These are phyloP conservation scores for Hymenoscyphus fructigenus DNA, from an alignment of 2,329 filamentous ascomycete genomes.

Conservation along the genomic window DNA sequence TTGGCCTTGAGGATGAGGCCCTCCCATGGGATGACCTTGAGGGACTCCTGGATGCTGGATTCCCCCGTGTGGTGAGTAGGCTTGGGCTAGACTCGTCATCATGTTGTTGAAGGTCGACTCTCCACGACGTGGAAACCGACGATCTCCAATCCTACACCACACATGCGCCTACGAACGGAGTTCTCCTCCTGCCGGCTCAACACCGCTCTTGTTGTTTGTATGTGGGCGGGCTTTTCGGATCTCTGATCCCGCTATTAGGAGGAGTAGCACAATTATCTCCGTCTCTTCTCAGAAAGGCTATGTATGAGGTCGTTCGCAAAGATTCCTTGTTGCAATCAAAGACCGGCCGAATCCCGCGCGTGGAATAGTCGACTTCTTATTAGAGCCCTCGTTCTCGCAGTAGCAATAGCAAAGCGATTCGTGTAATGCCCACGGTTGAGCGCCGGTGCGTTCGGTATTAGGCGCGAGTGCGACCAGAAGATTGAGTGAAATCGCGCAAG, in stretches of 20 bases:
- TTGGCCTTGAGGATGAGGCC: conserved; percentile 61
- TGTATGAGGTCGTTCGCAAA: background rate
- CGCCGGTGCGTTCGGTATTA: conserved; percentile 1
- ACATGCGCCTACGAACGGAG: conserved; percentile 30
- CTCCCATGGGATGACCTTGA: conserved; percentile 56
- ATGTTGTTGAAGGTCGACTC: conserved; percentile 50
- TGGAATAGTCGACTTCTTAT: background rate
- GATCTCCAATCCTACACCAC: conserved; percentile 28
- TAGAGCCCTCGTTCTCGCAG: background rate
- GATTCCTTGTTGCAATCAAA: conserved; percentile 21
- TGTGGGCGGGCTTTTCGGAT: background rate
- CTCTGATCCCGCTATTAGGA: background rate
- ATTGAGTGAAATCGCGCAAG: conserved; percentile 24
- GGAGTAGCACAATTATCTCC: background rate
- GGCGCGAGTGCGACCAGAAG: conserved; percentile 22
- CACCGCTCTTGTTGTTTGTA: conserved; percentile 41
- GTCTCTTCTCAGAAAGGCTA: background rate
- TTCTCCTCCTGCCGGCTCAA: conserved; percentile 37
- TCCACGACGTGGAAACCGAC: conserved; percentile 63
- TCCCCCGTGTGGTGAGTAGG: conserved; percentile 69
- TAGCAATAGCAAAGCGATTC: background rate
- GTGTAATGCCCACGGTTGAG: conserved; percentile 16
- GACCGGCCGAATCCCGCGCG: conserved; percentile 29
- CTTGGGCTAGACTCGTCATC: conserved; percentile 69
- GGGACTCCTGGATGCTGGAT: conserved; percentile 73